These are phyloP conservation scores for Logfia minima DNA, from an alignment of 129 eudicot genomes.

Conservation along the genomic window DNA sequence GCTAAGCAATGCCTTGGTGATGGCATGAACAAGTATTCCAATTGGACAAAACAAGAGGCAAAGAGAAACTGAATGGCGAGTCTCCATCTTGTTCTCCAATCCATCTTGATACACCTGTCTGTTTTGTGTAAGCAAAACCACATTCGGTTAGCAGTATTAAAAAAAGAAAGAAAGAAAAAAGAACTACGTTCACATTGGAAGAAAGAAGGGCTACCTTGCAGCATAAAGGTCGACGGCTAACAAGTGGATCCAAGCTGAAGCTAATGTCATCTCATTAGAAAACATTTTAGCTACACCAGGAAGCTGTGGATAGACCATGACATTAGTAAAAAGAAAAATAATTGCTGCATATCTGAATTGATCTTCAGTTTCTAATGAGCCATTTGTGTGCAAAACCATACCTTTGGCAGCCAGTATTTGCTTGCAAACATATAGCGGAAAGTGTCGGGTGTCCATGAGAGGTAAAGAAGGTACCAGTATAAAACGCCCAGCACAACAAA, in stretches of 20 bases:
- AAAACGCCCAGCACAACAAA: slow-evolving; percentile 69
- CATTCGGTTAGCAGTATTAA: neutral
- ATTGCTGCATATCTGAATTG: neutral
- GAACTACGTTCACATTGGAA: slow-evolving; percentile 19
- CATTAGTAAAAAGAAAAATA: slow-evolving; percentile 7
- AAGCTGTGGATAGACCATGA: slow-evolving; percentile 47
- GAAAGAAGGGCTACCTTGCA: slow-evolving; percentile 63
- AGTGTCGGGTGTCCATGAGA: slow-evolving; percentile 97
- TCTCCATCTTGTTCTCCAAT: slow-evolving; percentile 66
- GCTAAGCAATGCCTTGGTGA: slow-evolving; percentile 63
- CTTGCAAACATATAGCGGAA: slow-evolving; percentile 76
- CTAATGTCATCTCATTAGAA: slow-evolving; percentile 85
- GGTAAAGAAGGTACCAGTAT: slow-evolving; percentile 73
- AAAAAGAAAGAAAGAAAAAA: neutral
- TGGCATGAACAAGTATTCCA: slow-evolving; percentile 71
- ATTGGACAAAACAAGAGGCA: slow-evolving; percentile 85
- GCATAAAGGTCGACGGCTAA: slow-evolving; percentile 84
- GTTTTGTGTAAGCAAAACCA: slow-evolving; percentile 24
- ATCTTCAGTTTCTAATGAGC: neutral
- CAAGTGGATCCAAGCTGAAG: slow-evolving; percentile 98
- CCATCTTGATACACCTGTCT: slow-evolving; percentile 91
- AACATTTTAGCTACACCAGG: slow-evolving; percentile 93
- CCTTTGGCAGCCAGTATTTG: slow-evolving; percentile 95
- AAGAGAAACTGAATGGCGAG: slow-evolving; percentile 89
- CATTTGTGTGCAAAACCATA: slow-evolving; percentile 14